A percentile compares a stretch with the other conserved stretches of the same genome.
phyloP scores from a whole-genome alignment of 2,329 filamentous ascomycete species.

The Neoascochyta sp. region DNA sequence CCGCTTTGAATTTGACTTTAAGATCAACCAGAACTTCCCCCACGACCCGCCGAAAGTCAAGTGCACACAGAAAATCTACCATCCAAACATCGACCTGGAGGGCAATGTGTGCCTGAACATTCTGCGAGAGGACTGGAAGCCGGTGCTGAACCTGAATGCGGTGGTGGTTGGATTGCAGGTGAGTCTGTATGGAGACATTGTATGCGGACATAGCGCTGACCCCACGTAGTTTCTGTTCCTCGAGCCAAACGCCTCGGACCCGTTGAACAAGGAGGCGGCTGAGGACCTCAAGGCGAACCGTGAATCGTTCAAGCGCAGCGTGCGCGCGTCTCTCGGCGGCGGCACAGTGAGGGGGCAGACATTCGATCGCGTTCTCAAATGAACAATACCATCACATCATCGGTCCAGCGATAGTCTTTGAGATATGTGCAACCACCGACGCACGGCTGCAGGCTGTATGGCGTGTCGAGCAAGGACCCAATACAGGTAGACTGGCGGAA shows the following conservation, averaged over 20 bases:
- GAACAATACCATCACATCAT: too few relatives aligned
- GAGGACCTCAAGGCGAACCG: slow-evolving; percentile 83
- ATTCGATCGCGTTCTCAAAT: slow-evolving; percentile 78
- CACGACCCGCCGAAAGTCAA: slow-evolving; percentile 97
- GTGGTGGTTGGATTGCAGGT: slow-evolving; percentile 92
- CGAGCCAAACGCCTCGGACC: slow-evolving; percentile 93
- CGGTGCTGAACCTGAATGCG: slow-evolving; percentile 91
- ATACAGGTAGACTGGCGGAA: too few relatives aligned
- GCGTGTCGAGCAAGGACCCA: too few relatives aligned
- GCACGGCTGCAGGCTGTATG: too few relatives aligned
- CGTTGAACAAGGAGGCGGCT: slow-evolving; percentile 96
- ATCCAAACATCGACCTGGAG: slow-evolving; percentile 96
- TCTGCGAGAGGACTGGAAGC: slow-evolving; percentile 97
- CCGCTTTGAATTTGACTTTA: slow-evolving; percentile 83
- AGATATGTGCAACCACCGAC: too few relatives aligned
- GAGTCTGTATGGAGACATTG: slow-evolving; percentile 17
- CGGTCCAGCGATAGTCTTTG: too few relatives aligned
- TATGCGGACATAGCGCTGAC: slow-evolving; percentile 11
- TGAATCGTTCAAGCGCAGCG: slow-evolving; percentile 88
- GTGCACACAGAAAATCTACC: slow-evolving; percentile 97
- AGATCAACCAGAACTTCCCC: slow-evolving; percentile 91
- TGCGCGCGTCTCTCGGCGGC: slow-evolving; percentile 77
- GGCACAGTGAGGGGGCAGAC: slow-evolving; percentile 66
- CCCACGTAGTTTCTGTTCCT: slow-evolving; percentile 80
- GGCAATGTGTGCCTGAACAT: slow-evolving; percentile 99